Evolutionary conservation across 805 yeast genomes (phyloP).

Genomic region (Sugiyamaella mastotermitis): DNA sequence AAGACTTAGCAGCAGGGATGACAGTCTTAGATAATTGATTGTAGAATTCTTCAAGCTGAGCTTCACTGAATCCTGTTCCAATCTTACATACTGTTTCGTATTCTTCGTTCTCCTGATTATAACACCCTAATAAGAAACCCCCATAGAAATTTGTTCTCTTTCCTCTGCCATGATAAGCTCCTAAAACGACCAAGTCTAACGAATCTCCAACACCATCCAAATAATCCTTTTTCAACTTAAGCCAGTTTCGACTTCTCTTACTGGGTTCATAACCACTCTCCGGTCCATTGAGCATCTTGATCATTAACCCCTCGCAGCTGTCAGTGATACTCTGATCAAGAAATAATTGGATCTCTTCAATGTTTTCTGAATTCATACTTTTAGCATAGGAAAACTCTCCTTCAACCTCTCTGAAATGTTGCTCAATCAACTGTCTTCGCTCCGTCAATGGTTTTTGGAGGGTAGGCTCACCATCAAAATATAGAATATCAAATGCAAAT

Average conservation of each 20-base stretch:
- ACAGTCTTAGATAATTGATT: constrained; percentile 63
- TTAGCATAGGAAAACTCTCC: constrained; percentile 85
- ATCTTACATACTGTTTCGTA: constrained; percentile 94
- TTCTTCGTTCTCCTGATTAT: constrained; percentile 86
- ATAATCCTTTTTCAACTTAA: constrained; percentile 91
- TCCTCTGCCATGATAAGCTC: constrained; percentile 91
- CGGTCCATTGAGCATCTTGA: constrained; percentile 73
- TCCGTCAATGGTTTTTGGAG: constrained; percentile 62
- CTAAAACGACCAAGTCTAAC: constrained; percentile 84
- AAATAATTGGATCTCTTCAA: constrained; percentile 71
- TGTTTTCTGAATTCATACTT: constrained; percentile 58
- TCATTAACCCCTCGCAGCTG: constrained; percentile 95
- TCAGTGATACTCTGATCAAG: constrained; percentile 85
- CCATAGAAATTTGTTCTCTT: constrained; percentile 95
- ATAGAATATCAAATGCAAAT: constrained; percentile 84
- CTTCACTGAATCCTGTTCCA: constrained; percentile 96
- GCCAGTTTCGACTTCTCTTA: constrained; percentile 91
- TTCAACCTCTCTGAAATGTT: constrained; percentile 51
- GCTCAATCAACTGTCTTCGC: constrained; percentile 56
- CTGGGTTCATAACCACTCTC: constrained; percentile 91
- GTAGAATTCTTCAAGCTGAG: constrained; percentile 55
- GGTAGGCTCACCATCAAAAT: constrained; percentile 64
- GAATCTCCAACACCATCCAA: constrained; percentile 95
- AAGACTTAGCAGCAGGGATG: constrained; percentile 56
- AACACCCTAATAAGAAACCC: constrained; percentile 86